These are phyloP conservation scores for Pseudotulostoma volvatum DNA, from an alignment of 495 filamentous ascomycete species.

Conservation along the genomic window DNA sequence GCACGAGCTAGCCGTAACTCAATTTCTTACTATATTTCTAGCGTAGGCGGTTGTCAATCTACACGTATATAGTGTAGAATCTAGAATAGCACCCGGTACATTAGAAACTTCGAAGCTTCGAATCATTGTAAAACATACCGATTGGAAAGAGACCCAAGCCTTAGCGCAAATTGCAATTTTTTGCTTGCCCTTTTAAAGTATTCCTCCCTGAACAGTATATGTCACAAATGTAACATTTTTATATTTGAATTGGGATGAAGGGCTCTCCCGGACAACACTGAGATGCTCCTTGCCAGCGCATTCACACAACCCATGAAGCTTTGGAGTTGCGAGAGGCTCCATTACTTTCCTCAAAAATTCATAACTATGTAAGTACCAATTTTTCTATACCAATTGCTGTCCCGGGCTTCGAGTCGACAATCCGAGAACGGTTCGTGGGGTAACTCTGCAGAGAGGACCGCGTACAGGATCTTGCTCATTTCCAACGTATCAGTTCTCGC, in stretches of 20 bases:
- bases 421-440: slow-evolving; percentile 17
- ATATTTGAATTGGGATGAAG: no score
- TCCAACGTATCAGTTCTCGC: slow-evolving; percentile 3
- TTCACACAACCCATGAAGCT: no score
- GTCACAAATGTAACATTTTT: slow-evolving; percentile 12
- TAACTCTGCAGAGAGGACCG: slow-evolving; percentile 11
- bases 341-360: slow-evolving; percentile 2
- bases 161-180: slow-evolving; percentile 30
- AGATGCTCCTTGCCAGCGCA: no score
- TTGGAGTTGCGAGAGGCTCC: slow-evolving; percentile 10
- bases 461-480: slow-evolving; percentile 11
- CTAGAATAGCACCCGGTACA: no score
- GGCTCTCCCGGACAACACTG: no score
- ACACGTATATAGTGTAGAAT: no score
- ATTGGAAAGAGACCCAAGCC: slow-evolving; percentile 20
- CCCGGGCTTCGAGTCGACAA: slow-evolving; percentile 8
- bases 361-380: slow-evolving; percentile 13
- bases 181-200: slow-evolving; percentile 18
- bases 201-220: slow-evolving; percentile 4
- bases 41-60: no score
- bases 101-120: slow-evolving; percentile 18
- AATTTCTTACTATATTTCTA: no score
- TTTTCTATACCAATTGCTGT: no score
- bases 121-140: slow-evolving; percentile 25
- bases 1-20: no score